Percentiles rank a stretch among this genome's conserved stretches.
phyloP scores from a whole-genome alignment of 169 alveolate species.

The Plasmodium cynomolgi region DNA sequence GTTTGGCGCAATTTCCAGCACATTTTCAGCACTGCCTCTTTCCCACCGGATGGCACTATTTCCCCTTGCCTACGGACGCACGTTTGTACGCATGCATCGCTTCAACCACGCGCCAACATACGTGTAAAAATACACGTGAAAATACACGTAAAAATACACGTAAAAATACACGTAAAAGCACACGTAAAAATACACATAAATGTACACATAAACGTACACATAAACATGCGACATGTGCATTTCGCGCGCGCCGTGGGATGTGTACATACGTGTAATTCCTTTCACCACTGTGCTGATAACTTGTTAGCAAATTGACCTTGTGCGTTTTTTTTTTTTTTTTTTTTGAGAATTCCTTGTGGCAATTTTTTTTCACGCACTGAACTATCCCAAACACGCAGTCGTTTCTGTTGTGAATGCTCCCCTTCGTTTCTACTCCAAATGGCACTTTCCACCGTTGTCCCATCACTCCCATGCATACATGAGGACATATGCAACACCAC shows the following conservation, averaged over 20 bases:
- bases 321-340: background rate
- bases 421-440: background rate
- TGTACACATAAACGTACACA: background rate
- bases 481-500: background rate
- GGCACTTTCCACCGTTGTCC: background rate
- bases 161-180: too few species aligned
- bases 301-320: background rate
- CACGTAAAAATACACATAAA: background rate
- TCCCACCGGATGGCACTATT: background rate
- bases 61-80: background rate
- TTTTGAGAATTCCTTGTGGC: background rate
- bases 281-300: background rate
- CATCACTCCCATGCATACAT: background rate
- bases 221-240: background rate
- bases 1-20: background rate
- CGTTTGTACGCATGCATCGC: background rate
- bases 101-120: background rate
- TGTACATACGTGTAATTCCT: background rate
- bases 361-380: background rate
- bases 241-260: background rate
- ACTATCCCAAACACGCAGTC: background rate
- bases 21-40: background rate
- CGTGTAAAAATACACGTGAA: background rate
- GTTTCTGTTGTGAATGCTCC: background rate
- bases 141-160: background rate